Conservation (phyloP, 306 rosid genomes). For the Begonia peltatifolia region DNA sequence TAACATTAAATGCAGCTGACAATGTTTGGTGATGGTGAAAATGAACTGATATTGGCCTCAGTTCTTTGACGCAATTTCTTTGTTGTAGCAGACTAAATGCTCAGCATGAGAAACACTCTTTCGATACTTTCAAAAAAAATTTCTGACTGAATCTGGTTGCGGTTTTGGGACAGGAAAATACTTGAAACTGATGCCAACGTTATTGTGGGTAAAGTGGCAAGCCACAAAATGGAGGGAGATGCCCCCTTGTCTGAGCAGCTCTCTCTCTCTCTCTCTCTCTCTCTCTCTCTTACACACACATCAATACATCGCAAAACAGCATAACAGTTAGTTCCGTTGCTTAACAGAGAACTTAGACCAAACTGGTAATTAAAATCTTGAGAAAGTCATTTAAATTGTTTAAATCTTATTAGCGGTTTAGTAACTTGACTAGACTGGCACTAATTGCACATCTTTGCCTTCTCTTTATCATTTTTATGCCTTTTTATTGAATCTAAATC, state of each 20-base stretch:
- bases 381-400: not conserved
- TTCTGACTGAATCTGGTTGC: not conserved
- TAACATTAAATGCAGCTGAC: constrained; percentile 49
- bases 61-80: constrained; percentile 27
- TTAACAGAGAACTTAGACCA: not conserved
- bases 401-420: no score
- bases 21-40: constrained; percentile 65
- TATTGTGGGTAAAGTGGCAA: constrained; percentile 86
- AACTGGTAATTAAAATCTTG: not conserved
- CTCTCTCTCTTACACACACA: not conserved
- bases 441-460: no score
- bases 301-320: not conserved
- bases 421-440: no score
- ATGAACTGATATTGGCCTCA: constrained; percentile 71
- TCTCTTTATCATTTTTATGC: no score
- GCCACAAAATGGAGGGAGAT: constrained; percentile 55
- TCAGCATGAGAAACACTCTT: no score
- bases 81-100: no score
- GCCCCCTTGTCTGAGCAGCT: constrained; percentile 89
- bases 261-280: constrained; percentile 12
- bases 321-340: no score
- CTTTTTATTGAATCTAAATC: not conserved
- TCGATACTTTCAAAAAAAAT: not conserved
- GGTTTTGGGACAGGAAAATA: constrained; percentile 34
- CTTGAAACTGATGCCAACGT: constrained; percentile 74